phyloP scores from a whole-genome alignment of 1,284 basidiomycete genomes.

The Grifola frondosa region DNA sequence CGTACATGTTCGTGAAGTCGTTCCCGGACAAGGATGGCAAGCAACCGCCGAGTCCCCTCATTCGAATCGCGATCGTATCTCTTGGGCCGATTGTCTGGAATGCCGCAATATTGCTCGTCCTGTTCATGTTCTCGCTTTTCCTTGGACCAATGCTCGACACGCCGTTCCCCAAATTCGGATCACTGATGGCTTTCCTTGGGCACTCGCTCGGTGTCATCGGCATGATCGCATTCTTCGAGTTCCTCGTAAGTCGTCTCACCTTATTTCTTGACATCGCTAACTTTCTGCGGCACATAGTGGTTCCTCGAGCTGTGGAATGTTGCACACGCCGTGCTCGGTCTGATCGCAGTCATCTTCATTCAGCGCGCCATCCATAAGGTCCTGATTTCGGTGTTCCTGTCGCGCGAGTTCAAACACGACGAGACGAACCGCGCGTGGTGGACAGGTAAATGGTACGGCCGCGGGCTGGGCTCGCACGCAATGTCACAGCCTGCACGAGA shows the following conservation, averaged over 20 bases:
- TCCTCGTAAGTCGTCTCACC: slow-evolving; percentile 61
- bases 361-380: slow-evolving; percentile 92
- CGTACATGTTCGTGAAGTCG: slow-evolving; percentile 88
- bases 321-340: slow-evolving; percentile 86
- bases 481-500: slow-evolving; percentile 90
- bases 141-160: slow-evolving; percentile 90
- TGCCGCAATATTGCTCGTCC: slow-evolving; percentile 79
- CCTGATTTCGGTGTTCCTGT: slow-evolving; percentile 87
- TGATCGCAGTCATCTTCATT: slow-evolving; percentile 84
- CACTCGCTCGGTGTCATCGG: slow-evolving; percentile 81
- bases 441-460: slow-evolving; percentile 96
- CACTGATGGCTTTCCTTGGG: slow-evolving; percentile 85
- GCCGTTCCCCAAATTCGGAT: slow-evolving; percentile 83
- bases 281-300: slow-evolving; percentile 56
- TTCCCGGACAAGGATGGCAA: slow-evolving; percentile 73
- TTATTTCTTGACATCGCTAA: slow-evolving; percentile 11
- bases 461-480: slow-evolving; percentile 83
- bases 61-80: slow-evolving; percentile 91
- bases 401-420: slow-evolving; percentile 96
- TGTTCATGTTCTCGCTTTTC: slow-evolving; percentile 92
- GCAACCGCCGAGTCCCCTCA: slow-evolving; percentile 71
- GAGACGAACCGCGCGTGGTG: slow-evolving; percentile 98
- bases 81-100: slow-evolving; percentile 97
- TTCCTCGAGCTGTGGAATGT: slow-evolving; percentile 92
- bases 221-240: slow-evolving; percentile 91